These are phyloP conservation scores for Leccinum uliginosum DNA, from an alignment of 768 basidiomycete genomes.

Conservation along the genomic window DNA sequence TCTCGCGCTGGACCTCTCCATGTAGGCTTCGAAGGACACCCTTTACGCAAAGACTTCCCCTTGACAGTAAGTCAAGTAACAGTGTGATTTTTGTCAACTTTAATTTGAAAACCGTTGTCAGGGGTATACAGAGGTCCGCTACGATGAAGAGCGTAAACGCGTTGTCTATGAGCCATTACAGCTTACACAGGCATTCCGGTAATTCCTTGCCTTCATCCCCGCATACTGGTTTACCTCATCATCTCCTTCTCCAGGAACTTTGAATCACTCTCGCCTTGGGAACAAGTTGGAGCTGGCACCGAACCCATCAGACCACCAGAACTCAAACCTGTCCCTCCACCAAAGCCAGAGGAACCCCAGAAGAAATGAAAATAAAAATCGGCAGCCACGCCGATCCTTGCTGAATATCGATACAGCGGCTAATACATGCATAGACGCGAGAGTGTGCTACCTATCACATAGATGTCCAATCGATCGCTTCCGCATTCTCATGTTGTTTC, in stretches of 20 bases:
- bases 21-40: conserved; percentile 93
- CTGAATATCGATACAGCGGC: conserved; percentile 12
- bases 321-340: conserved; percentile 71
- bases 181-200: conserved; percentile 98
- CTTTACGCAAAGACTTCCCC: conserved; percentile 97
- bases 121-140: conserved; percentile 99
- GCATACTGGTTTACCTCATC: background rate
- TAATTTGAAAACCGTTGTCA: conserved; percentile 27
- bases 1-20: background rate
- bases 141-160: conserved; percentile 96
- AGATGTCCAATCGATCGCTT: conserved; percentile 1
- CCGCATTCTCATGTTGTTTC: conserved; percentile 9
- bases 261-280: conserved; percentile 91
- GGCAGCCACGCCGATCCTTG: background rate
- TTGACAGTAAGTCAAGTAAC: conserved; percentile 61
- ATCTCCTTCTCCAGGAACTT: conserved; percentile 64
- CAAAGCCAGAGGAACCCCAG: conserved; percentile 67
- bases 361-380: conserved; percentile 57
- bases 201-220: conserved; percentile 12
- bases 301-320: conserved; percentile 58
- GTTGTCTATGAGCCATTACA: conserved; percentile 98
- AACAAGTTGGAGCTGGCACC: conserved; percentile 76
- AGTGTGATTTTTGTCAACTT: background rate
- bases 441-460: conserved; percentile 6
- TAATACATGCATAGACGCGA: conserved; percentile 10